Base-by-base conservation (phyloP, 768 basidiomycete species). In the Hypholoma fasciculare region DNA sequence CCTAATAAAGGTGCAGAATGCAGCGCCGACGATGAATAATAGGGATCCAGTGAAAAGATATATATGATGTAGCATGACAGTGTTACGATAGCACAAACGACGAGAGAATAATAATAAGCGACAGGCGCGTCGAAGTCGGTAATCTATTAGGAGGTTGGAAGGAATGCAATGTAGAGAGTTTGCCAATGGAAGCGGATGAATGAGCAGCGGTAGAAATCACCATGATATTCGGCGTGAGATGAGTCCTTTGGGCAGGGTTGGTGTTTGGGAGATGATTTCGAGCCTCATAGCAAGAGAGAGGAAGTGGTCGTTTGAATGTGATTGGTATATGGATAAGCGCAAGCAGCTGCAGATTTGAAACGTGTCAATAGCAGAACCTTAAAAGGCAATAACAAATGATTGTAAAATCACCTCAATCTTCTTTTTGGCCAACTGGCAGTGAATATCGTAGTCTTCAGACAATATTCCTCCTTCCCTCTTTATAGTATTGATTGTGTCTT, bases 61-160 rank as follows among this genome's bases (percentile, higher is more conserved):
- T 67, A 61, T 54, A 57, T 62, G 56, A 64, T 66, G 68, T 69
- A 62, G 74, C 74, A 76, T 71, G 71, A 71, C 69, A 69, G 68
- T 49, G 56, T 72, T 75, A 78, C 74, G 76, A 77, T 71, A 73
- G 72, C 67, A 70, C 63, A 66, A 64, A 71, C 65, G 68, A 72
- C 49, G 63, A 62, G 49, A 56, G 52, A 52, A 55, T 58, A 49
- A 57, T 58, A 61, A 49, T 52, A 58, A 58, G 14, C 43, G 44
- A 44, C 53, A 49, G 47, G 53, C 46, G 56, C 53, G 43, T 57
- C 48, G 30, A 46, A 27, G 36, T 39, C 23, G 47, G 61, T 62
- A 59, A 50, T 65, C 62, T 65, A 65, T 65, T 67, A 67, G 39
- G 59, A 49, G 40, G 54, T 40, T 51, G 58, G 53, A 47, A 49